Evolutionary conservation across 345 rosid species (phyloP).

Genomic region (Aquilaria malaccensis): DNA sequence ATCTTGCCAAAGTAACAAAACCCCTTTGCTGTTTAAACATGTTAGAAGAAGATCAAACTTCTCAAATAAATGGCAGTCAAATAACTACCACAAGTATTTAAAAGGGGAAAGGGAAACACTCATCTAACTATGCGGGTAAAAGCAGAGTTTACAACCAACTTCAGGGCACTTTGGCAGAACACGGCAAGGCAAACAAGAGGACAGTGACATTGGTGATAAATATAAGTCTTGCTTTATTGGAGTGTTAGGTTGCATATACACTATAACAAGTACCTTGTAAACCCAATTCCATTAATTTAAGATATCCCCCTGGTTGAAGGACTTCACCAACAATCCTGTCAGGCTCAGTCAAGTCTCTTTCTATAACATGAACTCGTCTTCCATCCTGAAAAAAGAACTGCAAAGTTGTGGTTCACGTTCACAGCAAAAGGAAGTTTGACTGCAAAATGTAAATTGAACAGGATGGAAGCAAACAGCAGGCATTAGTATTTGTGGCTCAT

Average conservation of each 20-base stretch:
- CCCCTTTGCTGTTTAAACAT: too few species aligned
- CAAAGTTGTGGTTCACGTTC: neutral
- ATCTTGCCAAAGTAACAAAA: too few species aligned
- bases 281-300: conserved; percentile 38
- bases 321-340: conserved; percentile 46
- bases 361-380: conserved; percentile 42
- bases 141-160: too few species aligned
- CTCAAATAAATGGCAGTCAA: too few species aligned
- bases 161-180: too few species aligned
- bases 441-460: too few species aligned
- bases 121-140: too few species aligned
- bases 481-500: too few species aligned
- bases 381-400: conserved; percentile 28
- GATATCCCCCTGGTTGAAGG: conserved; percentile 50
- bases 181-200: neutral
- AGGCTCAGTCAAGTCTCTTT: conserved; percentile 46
- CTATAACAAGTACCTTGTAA: conserved; percentile 27
- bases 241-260: neutral
- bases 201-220: conserved; percentile 1
- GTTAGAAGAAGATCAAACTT: too few species aligned
- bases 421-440: neutral
- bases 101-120: too few species aligned
- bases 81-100: too few species aligned
- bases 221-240: neutral
- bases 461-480: too few species aligned